A percentile compares a stretch with the other conserved stretches of the same genome.
Conservation (phyloP, 352 stramenopile genomes). For the Plasmopara halstedii region DNA sequence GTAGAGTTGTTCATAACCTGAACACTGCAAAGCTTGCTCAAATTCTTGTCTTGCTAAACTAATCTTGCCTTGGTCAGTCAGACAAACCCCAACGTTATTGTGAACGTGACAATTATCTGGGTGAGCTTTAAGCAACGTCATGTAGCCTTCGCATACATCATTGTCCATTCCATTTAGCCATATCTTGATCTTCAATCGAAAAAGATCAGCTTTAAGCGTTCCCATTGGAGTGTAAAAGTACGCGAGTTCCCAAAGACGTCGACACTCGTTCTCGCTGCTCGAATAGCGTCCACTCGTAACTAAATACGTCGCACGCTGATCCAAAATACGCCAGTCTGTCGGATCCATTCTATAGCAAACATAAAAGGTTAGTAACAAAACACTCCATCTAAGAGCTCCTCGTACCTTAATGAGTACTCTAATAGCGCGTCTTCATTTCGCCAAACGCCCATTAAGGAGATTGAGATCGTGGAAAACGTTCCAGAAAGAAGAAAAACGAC, state of each 20-base stretch:
- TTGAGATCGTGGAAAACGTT: conserved; percentile 19
- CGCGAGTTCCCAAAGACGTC: conserved; percentile 13
- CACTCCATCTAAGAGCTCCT: not conserved
- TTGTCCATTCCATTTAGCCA: conserved; percentile 4
- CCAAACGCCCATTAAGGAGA: conserved; percentile 22
- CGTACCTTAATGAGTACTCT: conserved; percentile 24
- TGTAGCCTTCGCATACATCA: conserved; percentile 17
- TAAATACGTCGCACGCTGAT: conserved; percentile 17
- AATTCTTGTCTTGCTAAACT: conserved; percentile 16
- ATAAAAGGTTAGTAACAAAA: not conserved
- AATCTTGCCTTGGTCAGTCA: conserved; percentile 5
- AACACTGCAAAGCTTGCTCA: conserved; percentile 9
- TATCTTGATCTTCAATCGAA: conserved; percentile 15
- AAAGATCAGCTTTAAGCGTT: conserved; percentile 23
- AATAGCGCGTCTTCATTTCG: conserved; percentile 31
- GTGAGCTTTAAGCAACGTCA: conserved; percentile 8
- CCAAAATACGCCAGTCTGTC: conserved; percentile 46
- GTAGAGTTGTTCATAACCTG: conserved; percentile 14
- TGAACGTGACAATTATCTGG: conserved; percentile 16
- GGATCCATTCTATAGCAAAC: conserved; percentile 29
- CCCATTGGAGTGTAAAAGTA: conserved; percentile 17
- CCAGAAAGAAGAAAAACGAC: conserved; percentile 6
- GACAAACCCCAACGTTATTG: conserved; percentile 29
- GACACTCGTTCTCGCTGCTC: conserved; percentile 9
- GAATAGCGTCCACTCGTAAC: conserved; percentile 2